These are phyloP conservation scores for Thecamonas trahens DNA, from an alignment of 78 protist species.

Conservation along the genomic window DNA sequence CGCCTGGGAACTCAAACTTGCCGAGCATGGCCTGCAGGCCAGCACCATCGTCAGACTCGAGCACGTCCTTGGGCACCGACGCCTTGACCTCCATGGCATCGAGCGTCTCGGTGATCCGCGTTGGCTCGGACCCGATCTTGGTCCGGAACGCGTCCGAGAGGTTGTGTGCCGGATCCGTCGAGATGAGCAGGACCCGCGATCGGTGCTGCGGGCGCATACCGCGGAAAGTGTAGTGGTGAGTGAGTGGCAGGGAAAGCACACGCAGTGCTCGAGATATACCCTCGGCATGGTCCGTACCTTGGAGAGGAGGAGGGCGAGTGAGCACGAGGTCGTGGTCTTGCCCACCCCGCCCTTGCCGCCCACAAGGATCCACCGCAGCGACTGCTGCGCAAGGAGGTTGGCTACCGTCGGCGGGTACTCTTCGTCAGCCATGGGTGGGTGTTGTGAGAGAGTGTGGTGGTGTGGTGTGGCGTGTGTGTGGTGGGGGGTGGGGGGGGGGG, in stretches of 20 bases:
- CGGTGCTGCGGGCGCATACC: slow-evolving; percentile 19
- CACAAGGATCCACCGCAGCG: slow-evolving; percentile 90
- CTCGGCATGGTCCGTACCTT: neutral
- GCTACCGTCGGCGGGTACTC: slow-evolving; percentile 16
- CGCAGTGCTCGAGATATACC: neutral
- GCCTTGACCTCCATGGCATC: slow-evolving; percentile 67
- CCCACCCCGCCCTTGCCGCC: slow-evolving; percentile 99
- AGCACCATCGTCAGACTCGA: too few relatives aligned
- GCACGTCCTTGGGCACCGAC: neutral
- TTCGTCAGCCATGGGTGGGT: too few relatives aligned
- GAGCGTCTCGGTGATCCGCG: slow-evolving; percentile 57
- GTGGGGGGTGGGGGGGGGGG: too few relatives aligned
- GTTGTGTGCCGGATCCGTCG: slow-evolving; percentile 98
- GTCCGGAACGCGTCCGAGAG: slow-evolving; percentile 89
- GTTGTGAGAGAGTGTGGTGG: too few relatives aligned
- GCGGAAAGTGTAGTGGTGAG: slow-evolving; percentile 19
- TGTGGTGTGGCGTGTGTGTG: too few relatives aligned
- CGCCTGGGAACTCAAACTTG: too few relatives aligned
- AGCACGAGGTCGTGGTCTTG: slow-evolving; percentile 71
- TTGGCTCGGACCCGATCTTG: slow-evolving; percentile 77
- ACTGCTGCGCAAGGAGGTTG: slow-evolving; percentile 27
- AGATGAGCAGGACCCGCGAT: slow-evolving; percentile 75
- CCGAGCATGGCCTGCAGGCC: too few relatives aligned
- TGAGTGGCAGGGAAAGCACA: neutral
- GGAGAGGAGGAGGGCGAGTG: slow-evolving; percentile 23